phyloP scores from a whole-genome alignment of 2,329 filamentous ascomycete species.

The Apiospora saccharicola region DNA sequence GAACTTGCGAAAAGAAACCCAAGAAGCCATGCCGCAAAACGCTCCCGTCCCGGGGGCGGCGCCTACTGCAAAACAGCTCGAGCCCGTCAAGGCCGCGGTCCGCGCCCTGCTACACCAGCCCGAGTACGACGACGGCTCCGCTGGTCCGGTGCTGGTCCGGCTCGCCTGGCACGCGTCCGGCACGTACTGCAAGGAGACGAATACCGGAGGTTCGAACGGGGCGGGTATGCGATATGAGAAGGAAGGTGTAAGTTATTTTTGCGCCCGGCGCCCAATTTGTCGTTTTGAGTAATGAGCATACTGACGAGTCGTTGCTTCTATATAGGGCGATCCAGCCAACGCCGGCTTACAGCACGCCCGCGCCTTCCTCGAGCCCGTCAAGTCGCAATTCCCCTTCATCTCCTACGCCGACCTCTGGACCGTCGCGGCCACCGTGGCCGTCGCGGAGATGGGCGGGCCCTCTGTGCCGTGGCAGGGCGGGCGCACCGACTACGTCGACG shows the following conservation, averaged over 20 bases:
- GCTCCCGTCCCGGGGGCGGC: constrained; percentile 7
- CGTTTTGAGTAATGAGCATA: neutral
- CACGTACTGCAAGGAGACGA: constrained; percentile 65
- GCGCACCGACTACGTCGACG: constrained; percentile 68
- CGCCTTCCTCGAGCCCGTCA: constrained; percentile 69
- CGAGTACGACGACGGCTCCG: constrained; percentile 70
- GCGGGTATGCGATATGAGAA: constrained; percentile 71
- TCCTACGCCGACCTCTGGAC: constrained; percentile 73
- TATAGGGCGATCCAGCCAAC: constrained; percentile 65
- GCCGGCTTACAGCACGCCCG: constrained; percentile 70
- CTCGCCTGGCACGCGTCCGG: constrained; percentile 72
- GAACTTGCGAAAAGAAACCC: neutral
- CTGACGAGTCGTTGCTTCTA: neutral
- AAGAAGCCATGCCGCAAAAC: neutral
- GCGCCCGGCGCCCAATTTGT: neutral
- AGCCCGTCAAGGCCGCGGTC: constrained; percentile 60
- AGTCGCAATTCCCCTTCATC: constrained; percentile 66
- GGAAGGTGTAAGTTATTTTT: constrained; percentile 51
- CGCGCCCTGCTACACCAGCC: constrained; percentile 63
- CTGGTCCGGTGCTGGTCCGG: constrained; percentile 68
- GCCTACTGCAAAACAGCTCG: constrained; percentile 36
- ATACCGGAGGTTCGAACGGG: constrained; percentile 70
- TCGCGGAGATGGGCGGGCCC: constrained; percentile 67
- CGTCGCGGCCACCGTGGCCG: constrained; percentile 64
- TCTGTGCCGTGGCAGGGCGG: constrained; percentile 63